phyloP scores from a whole-genome alignment of 768 basidiomycete species.

The Kwoniella mangroviensis region DNA sequence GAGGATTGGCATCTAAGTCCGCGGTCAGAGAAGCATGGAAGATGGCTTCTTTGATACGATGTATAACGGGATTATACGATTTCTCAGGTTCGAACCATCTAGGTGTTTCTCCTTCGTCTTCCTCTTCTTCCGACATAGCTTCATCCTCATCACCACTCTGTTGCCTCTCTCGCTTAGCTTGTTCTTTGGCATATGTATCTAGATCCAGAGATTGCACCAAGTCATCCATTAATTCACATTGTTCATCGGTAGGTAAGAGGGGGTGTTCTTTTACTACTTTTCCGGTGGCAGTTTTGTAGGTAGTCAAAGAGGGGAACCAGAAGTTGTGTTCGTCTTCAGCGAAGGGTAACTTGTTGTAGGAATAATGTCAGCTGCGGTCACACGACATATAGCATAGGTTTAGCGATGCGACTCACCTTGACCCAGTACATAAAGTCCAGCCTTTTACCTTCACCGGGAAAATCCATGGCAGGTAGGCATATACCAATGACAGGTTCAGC shows the following conservation, averaged over 20 bases:
- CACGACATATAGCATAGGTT: too few relatives aligned
- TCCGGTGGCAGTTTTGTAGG: conserved; percentile 75
- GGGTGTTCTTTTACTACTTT: conserved; percentile 71
- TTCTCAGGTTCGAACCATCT: conserved; percentile 77
- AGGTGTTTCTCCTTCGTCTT: conserved; percentile 52
- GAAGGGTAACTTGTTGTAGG: conserved; percentile 79
- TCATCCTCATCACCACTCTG: conserved; percentile 12
- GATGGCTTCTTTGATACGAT: conserved; percentile 89
- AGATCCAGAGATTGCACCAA: conserved; percentile 91
- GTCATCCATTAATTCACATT: conserved; percentile 69
- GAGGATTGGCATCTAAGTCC: conserved; percentile 73
- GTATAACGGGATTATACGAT: conserved; percentile 87
- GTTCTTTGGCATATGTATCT: conserved; percentile 69
- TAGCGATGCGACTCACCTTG: conserved; percentile 63
- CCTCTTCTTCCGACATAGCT: conserved; percentile 25
- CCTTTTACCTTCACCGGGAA: conserved; percentile 52
- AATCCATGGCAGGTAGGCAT: conserved; percentile 69
- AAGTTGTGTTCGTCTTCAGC: conserved; percentile 91
- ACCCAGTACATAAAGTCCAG: conserved; percentile 84
- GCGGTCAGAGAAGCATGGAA: conserved; percentile 81
- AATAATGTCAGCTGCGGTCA: background rate
- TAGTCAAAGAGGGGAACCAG: conserved; percentile 78
- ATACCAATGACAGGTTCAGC: conserved; percentile 85
- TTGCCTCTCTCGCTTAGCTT: conserved; percentile 62
- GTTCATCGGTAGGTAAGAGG: conserved; percentile 53